Conservation (phyloP, 176 grass and related monocot species). For the Aegilops sharonensis region DNA sequence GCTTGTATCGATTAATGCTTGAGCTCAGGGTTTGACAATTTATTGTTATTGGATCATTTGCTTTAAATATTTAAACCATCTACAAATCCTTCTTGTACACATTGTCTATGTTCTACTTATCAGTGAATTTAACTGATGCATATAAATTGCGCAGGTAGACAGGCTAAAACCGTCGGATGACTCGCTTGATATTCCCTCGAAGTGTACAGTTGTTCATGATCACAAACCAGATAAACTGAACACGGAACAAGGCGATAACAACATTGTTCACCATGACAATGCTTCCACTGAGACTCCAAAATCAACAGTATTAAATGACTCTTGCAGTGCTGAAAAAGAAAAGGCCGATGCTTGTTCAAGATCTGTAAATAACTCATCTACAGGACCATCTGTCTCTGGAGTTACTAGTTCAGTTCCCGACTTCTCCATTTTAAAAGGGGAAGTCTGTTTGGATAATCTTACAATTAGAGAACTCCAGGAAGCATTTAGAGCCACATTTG, state of each 20-base stretch:
- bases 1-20: background rate
- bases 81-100: background rate
- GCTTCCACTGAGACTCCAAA: slow-evolving; percentile 54
- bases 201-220: slow-evolving; percentile 23
- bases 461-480: slow-evolving; percentile 96
- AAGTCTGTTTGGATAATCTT: slow-evolving; percentile 86
- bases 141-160: slow-evolving; percentile 54
- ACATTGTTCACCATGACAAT: slow-evolving; percentile 45
- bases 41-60: slow-evolving; percentile 11
- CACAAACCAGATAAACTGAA: slow-evolving; percentile 26
- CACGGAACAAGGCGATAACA: slow-evolving; percentile 27
- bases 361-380: slow-evolving; percentile 39
- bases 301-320: slow-evolving; percentile 55
- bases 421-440: slow-evolving; percentile 84
- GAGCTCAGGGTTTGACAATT: background rate
- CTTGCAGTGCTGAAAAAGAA: slow-evolving; percentile 59
- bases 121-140: slow-evolving; percentile 28
- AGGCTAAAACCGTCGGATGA: slow-evolving; percentile 40
- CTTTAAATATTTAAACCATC: background rate
- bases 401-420: slow-evolving; percentile 62
- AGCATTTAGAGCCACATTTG: slow-evolving; percentile 91
- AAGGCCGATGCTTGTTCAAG: slow-evolving; percentile 59
- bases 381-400: slow-evolving; percentile 52
- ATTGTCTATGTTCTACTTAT: slow-evolving; percentile 8
- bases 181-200: slow-evolving; percentile 40